phyloP scores from a whole-genome alignment of 75 land plant species.

The Picea sitchensis region DNA sequence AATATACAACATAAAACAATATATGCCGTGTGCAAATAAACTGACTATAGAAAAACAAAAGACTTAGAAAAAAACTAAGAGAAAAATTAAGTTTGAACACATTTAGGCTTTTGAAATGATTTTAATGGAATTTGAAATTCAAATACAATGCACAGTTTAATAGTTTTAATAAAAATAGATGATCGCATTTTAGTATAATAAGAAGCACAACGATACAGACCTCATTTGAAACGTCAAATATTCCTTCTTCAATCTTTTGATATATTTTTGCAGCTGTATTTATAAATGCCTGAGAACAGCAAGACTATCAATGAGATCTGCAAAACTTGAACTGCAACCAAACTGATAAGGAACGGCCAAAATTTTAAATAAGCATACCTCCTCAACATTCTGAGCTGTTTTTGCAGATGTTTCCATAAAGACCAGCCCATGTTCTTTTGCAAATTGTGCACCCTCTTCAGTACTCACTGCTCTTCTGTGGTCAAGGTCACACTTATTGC shows the following conservation, averaged over 20 bases:
- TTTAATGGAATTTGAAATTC: too few species aligned
- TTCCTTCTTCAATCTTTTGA: slow-evolving; percentile 72
- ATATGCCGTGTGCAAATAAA: too few species aligned
- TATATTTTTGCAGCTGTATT: slow-evolving; percentile 70
- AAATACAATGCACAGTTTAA: too few species aligned
- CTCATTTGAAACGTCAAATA: slow-evolving; percentile 73
- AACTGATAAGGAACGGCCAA: neutral
- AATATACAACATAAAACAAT: too few species aligned
- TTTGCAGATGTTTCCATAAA: slow-evolving; percentile 81
- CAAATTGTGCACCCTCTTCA: slow-evolving; percentile 82
- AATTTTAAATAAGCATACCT: slow-evolving; percentile 26
- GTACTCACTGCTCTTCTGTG: slow-evolving; percentile 73
- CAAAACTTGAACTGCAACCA: neutral
- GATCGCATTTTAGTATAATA: too few species aligned
- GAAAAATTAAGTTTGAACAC: too few species aligned
- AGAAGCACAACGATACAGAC: slow-evolving; percentile 11
- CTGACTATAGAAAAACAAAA: too few species aligned
- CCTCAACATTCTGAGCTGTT: slow-evolving; percentile 73
- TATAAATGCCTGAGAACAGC: slow-evolving; percentile 53
- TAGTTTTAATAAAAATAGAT: too few species aligned
- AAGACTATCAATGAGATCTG: neutral
- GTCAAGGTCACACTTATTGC: slow-evolving; percentile 80
- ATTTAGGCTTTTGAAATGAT: too few species aligned
- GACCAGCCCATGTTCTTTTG: slow-evolving; percentile 70
- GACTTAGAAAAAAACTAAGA: too few species aligned